Percentiles rank a stretch among this genome's conserved stretches.
Conservation (phyloP, 208 protist genomes). For the Vickermania ingenoplastis region DNA sequence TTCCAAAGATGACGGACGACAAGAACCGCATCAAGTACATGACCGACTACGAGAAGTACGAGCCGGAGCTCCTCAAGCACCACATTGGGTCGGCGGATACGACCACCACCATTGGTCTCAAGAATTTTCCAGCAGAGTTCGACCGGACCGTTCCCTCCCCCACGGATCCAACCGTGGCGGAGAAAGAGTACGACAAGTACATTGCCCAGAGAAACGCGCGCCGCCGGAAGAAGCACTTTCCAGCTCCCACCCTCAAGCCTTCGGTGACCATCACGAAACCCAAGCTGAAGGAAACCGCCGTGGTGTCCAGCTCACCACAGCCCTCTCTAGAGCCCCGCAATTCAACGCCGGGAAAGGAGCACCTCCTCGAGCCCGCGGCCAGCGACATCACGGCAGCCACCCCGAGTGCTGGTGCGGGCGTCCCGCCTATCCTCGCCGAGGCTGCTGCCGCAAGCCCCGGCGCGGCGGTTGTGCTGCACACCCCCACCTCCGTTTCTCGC, state of each 20-base stretch:
- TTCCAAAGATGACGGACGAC: constrained; percentile 76
- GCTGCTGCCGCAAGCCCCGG: background rate
- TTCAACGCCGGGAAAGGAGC: background rate
- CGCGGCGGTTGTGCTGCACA: background rate
- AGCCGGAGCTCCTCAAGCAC: constrained; percentile 79
- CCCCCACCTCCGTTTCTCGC: background rate
- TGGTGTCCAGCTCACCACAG: background rate
- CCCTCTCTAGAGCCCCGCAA: background rate
- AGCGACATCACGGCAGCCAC: constrained; percentile 2
- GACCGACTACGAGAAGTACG: constrained; percentile 83
- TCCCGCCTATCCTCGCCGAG: background rate
- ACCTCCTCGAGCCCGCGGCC: background rate
- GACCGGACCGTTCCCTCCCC: constrained; percentile 51
- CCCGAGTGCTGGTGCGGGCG: background rate
- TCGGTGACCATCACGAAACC: background rate
- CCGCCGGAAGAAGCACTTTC: constrained; percentile 5
- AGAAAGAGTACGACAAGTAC: constrained; percentile 41
- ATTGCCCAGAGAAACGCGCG: constrained; percentile 7
- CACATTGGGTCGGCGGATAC: constrained; percentile 65
- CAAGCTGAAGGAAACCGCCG: background rate
- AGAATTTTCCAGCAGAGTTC: constrained; percentile 44
- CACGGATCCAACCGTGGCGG: constrained; percentile 49
- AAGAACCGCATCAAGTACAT: constrained; percentile 65
- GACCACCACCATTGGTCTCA: constrained; percentile 60
- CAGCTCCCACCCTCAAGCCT: background rate